Evolutionary conservation across 2,329 filamentous ascomycete species (phyloP).

Genomic region (Thelonectria rubi): DNA sequence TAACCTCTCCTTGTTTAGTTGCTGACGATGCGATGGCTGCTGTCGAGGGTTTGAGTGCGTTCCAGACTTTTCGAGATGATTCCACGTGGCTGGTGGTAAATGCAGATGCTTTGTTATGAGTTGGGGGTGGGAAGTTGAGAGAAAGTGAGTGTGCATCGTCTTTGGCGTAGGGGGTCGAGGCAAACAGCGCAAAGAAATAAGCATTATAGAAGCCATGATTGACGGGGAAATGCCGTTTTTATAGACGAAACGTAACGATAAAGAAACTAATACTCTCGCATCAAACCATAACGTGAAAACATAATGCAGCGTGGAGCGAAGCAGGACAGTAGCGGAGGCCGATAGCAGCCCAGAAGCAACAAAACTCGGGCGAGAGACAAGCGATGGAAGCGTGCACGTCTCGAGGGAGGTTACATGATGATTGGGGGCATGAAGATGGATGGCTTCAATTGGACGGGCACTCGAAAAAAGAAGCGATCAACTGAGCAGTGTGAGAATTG

Average conservation of each 20-base stretch:
- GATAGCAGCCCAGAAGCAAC: neutral
- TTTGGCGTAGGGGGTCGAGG: no score
- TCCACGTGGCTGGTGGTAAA: no score
- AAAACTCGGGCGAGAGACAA: neutral
- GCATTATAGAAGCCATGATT: neutral
- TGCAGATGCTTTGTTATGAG: no score
- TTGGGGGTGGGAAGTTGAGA: no score
- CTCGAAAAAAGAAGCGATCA: no score
- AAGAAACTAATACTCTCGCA: neutral
- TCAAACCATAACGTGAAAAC: slow-evolving; percentile 35
- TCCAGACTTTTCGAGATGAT: neutral
- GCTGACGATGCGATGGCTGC: neutral
- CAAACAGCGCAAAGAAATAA: no score
- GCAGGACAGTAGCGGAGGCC: neutral
- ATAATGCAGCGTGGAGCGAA: slow-evolving; percentile 28
- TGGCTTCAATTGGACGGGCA: no score
- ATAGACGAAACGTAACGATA: neutral
- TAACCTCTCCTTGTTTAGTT: slow-evolving; percentile 1
- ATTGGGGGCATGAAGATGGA: no score
- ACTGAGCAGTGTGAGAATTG: no score
- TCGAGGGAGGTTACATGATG: neutral
- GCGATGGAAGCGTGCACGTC: neutral
- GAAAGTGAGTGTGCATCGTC: no score
- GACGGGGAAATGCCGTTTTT: slow-evolving; percentile 20
- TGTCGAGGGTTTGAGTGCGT: neutral